These are phyloP conservation scores for Toxicodendron radicans DNA, from an alignment of 345 rosid genomes.

Conservation along the genomic window DNA sequence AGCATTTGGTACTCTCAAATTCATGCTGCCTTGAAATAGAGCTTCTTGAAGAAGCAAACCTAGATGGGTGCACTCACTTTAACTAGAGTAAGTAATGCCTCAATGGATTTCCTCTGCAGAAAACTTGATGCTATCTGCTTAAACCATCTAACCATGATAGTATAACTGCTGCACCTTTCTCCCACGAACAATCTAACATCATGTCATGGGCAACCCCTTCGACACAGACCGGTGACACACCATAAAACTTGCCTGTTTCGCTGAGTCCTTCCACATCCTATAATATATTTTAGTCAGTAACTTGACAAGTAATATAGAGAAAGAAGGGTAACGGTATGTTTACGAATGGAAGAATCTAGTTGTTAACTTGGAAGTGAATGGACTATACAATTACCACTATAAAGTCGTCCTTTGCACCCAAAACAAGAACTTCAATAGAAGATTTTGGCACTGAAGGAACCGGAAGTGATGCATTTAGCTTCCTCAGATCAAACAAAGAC, in stretches of 20 bases:
- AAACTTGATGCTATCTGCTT: conserved; percentile 6
- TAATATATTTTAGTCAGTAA: background rate
- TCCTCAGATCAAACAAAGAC: conserved; percentile 79
- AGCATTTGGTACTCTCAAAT: background rate
- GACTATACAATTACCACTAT: conserved; percentile 58
- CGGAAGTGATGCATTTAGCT: conserved; percentile 84
- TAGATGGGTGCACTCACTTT: background rate
- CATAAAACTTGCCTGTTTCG: conserved; percentile 68
- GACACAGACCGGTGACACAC: conserved; percentile 53
- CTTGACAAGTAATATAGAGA: background rate
- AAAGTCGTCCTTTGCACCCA: conserved; percentile 81
- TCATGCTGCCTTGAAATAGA: background rate
- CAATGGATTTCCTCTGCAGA: background rate
- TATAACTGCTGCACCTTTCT: conserved; percentile 57
- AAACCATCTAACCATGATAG: conserved; percentile 56
- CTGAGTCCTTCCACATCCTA: conserved; percentile 66
- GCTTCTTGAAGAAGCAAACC: background rate
- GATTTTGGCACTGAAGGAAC: conserved; percentile 61
- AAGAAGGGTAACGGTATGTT: background rate
- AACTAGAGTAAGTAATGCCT: background rate
- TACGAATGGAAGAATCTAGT: background rate
- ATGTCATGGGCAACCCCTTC: conserved; percentile 87
- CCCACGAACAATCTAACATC: conserved; percentile 90
- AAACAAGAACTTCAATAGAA: conserved; percentile 51
- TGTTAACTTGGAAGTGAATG: background rate